Percentiles rank a stretch among this genome's conserved stretches.
Conservation (phyloP, 2,329 filamentous ascomycete genomes). For the Aspergillus fructus region DNA sequence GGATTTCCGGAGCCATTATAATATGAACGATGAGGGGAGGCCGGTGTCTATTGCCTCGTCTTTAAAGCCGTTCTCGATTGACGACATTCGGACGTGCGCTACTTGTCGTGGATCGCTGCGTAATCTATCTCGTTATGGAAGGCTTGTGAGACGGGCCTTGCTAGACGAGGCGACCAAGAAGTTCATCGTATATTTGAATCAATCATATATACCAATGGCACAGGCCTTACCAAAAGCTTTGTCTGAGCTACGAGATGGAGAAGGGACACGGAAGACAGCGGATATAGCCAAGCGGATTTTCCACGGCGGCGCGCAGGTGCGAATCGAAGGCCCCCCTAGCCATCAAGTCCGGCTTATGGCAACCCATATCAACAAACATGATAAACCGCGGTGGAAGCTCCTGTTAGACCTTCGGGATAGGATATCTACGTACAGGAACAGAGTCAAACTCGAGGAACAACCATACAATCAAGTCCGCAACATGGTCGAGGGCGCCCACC, state of each 20-base stretch:
- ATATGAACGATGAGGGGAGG: constrained; percentile 22
- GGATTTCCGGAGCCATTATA: constrained; percentile 45
- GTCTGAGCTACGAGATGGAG: constrained; percentile 24
- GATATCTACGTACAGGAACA: constrained; percentile 29
- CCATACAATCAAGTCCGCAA: constrained; percentile 38
- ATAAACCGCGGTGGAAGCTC: constrained; percentile 22
- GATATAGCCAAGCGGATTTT: background rate
- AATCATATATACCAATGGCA: constrained; percentile 43
- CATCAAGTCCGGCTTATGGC: constrained; percentile 28
- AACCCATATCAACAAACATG: constrained; percentile 19
- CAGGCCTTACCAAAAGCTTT: constrained; percentile 27
- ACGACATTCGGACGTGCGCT: constrained; percentile 56
- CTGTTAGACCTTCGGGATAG: constrained; percentile 27
- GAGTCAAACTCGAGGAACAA: constrained; percentile 39
- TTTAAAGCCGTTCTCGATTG: constrained; percentile 51
- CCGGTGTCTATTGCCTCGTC: constrained; percentile 25
- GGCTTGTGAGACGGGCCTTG: constrained; percentile 50
- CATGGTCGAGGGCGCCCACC: constrained; percentile 35
- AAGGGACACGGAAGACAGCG: background rate
- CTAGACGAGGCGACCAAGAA: constrained; percentile 66
- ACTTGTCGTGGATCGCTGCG: constrained; percentile 55
- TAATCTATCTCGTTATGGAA: constrained; percentile 55
- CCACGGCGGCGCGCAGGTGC: constrained; percentile 14
- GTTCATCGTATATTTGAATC: constrained; percentile 58
- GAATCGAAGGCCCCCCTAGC: constrained; percentile 17